Percentiles rank a stretch among this genome's conserved stretches.
These are phyloP conservation scores for Suhomyces xylopsoci DNA, from an alignment of 805 yeast species.

Conservation along the genomic window DNA sequence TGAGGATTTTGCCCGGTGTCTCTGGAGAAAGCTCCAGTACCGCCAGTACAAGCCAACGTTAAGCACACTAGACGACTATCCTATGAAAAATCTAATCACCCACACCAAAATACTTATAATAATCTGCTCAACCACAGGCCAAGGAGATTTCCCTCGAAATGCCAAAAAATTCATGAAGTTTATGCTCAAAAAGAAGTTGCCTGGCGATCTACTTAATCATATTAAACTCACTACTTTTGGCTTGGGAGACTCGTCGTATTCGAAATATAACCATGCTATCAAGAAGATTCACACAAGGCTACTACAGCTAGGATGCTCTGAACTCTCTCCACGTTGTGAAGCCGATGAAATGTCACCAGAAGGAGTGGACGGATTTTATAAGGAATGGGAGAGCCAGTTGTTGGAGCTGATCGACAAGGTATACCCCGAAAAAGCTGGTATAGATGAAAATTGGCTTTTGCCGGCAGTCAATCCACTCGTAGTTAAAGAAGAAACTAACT, in stretches of 20 bases:
- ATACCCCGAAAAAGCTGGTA: conserved; percentile 20
- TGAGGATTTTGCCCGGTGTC: conserved; percentile 72
- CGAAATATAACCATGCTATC: conserved; percentile 84
- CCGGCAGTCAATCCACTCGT: conserved; percentile 25
- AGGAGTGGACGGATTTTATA: conserved; percentile 74
- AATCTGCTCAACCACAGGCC: conserved; percentile 89
- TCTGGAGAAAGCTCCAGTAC: conserved; percentile 56
- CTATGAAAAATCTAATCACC: conserved; percentile 50
- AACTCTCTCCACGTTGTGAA: conserved; percentile 72
- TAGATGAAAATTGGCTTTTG: conserved; percentile 24
- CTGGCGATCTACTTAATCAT: conserved; percentile 54
- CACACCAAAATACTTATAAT: conserved; percentile 47
- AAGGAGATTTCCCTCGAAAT: conserved; percentile 87
- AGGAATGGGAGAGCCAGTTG: conserved; percentile 65
- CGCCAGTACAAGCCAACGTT: conserved; percentile 48
- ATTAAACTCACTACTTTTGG: conserved; percentile 75
- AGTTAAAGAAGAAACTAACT: conserved; percentile 21
- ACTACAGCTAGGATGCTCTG: conserved; percentile 76
- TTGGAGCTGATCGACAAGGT: conserved; percentile 24
- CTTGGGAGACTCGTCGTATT: conserved; percentile 89
- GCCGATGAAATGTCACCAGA: conserved; percentile 83
- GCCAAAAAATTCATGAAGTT: conserved; percentile 72
- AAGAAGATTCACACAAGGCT: conserved; percentile 77
- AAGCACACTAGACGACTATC: conserved; percentile 57
- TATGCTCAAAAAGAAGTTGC: conserved; percentile 65